Evolutionary conservation across 257 asterid genomes (phyloP).

Genomic region (Marsdenia floribunda): DNA sequence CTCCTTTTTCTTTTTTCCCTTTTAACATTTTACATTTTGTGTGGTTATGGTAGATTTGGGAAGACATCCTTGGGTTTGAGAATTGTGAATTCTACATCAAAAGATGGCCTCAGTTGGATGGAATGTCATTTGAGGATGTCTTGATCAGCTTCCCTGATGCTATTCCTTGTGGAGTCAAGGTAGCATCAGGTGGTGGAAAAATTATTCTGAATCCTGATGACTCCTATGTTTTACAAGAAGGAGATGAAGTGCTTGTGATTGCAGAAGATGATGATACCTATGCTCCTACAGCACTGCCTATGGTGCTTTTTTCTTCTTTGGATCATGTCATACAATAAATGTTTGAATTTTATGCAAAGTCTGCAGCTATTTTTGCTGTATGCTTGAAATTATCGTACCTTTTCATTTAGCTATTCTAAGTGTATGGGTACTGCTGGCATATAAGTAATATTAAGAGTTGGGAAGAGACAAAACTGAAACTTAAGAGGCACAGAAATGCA

Average conservation of each 20-base stretch:
- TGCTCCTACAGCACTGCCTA: constrained; percentile 66
- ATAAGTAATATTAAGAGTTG: not conserved
- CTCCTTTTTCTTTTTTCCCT: constrained; percentile 5
- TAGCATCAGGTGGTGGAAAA: constrained; percentile 74
- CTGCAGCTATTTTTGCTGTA: not conserved
- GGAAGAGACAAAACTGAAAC: not conserved
- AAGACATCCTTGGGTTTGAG: constrained; percentile 91
- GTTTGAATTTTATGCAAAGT: not conserved
- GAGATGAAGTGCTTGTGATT: constrained; percentile 84
- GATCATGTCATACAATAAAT: constrained; percentile 3
- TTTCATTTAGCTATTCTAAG: not conserved
- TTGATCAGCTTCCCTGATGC: constrained; percentile 85
- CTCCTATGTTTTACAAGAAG: constrained; percentile 73
- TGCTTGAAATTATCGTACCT: not conserved
- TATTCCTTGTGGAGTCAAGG: constrained; percentile 88
- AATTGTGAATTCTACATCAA: constrained; percentile 87
- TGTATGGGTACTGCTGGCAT: not conserved
- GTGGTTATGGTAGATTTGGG: constrained; percentile 65
- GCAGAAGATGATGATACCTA: constrained; percentile 93
- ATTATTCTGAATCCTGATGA: constrained; percentile 82
- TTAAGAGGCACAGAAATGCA: not conserved
- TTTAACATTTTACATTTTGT: not conserved
- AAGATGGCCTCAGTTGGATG: constrained; percentile 77
- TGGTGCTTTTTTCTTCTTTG: constrained; percentile 55
- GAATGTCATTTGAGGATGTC: constrained; percentile 82